Evolutionary conservation across 306 rosid species (phyloP), one percentile per base, ranked within the genome.

Genomic region (cucumber (Cucumis sativus)): DNA sequence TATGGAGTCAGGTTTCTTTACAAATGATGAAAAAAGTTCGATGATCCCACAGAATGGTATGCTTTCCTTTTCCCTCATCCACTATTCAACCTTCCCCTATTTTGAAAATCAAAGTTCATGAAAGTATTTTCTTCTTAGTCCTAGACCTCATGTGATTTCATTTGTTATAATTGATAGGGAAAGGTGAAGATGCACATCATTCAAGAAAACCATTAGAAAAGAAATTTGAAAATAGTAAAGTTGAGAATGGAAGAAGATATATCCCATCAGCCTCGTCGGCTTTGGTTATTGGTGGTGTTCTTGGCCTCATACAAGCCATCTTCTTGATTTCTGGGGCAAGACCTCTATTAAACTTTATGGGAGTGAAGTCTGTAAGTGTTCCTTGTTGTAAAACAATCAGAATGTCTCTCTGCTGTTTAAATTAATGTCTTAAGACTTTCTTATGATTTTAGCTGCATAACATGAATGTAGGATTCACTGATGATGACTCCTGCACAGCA

Each of bases 221-320:
- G 80, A 84, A 86, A 81, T 83, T 87, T 39, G 68, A 91, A 49
- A 45, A 81, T 37, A 89, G 30, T 60, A 83, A 78, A 64, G 82
- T 66, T 35, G 81, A 79, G 72, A 52, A 49, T 23, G 79, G 63
- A 72, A 94, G 83, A 84, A 89, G 96, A 82, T 82, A 88, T 51
- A 90, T 94, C 61, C 97, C 98, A 9, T 94, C 98, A 51, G 98
- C 98, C 69, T 94, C 97, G 1, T 90, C 97, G 17, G 98, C 98
- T 56, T 69, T 94, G 86, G 85, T 90, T 68, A 85, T 94, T 15
- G 97, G 98, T n/a, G 88, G 92, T 68, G 52, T 89, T 40, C 95
- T 94, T 69, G 97, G 98, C 49, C 77, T 94, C 52, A 61, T 94
- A 56, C 98, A 94, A 66, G 84, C 98, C 79, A 61, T 84, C 59